These are phyloP conservation scores for Phytophthora sansomeana DNA, from an alignment of 352 stramenopile genomes.

Conservation along the genomic window DNA sequence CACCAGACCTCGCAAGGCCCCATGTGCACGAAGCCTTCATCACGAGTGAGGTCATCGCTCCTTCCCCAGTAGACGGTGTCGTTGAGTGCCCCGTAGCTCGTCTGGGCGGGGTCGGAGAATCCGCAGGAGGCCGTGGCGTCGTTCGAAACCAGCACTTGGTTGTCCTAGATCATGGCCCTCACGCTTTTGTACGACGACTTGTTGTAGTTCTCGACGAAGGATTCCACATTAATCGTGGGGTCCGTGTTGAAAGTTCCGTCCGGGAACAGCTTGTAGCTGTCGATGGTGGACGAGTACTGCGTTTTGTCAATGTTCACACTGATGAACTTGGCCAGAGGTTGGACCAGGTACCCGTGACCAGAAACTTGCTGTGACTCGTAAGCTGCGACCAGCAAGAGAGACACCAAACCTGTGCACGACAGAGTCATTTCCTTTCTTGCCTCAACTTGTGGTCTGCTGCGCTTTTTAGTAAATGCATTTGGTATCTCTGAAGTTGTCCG, in stretches of 20 bases:
- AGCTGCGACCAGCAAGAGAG: conserved; percentile 20
- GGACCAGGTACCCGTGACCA: conserved; percentile 47
- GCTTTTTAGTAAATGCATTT: conserved; percentile 25
- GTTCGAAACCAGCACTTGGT: conserved; percentile 37
- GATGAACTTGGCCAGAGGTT: conserved; percentile 50
- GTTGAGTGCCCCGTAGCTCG: conserved; percentile 39
- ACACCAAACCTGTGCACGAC: conserved; percentile 5
- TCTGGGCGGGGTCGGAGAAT: conserved; percentile 50
- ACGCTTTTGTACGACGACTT: conserved; percentile 54
- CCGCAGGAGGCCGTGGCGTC: conserved; percentile 44
- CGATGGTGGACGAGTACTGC: conserved; percentile 50
- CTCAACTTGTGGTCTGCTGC: not conserved
- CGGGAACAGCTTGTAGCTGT: conserved; percentile 46
- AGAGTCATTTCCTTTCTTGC: conserved; percentile 20
- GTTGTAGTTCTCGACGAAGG: conserved; percentile 49
- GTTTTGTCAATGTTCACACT: conserved; percentile 47
- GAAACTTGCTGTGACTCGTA: conserved; percentile 26
- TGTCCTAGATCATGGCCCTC: conserved; percentile 45
- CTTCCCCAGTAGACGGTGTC: conserved; percentile 52
- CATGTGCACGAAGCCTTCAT: conserved; percentile 49
- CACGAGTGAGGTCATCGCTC: conserved; percentile 36
- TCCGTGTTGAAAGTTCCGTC: conserved; percentile 44
- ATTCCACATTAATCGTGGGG: conserved; percentile 39
- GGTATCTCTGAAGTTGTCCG: not conserved
- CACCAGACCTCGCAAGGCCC: conserved; percentile 61